These are phyloP conservation scores for Lichtheimia ramosa DNA, from an alignment of 371 early-diverging fungal species.

Conservation along the genomic window DNA sequence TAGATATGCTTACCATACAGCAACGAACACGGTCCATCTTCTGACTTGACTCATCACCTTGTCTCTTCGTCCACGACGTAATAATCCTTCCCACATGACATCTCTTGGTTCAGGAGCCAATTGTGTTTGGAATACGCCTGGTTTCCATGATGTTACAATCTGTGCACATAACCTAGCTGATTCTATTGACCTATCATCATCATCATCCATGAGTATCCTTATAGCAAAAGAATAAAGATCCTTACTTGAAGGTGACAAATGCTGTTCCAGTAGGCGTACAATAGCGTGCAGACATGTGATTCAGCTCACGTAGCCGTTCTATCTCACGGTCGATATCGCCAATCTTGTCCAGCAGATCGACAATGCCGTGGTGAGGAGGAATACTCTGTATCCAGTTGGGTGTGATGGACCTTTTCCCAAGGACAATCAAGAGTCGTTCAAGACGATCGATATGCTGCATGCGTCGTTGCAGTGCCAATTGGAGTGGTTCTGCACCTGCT, in stretches of 20 bases:
- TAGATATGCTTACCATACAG: slow-evolving; percentile 49
- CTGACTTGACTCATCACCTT: slow-evolving; percentile 34
- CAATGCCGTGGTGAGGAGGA: slow-evolving; percentile 1
- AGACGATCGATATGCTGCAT: slow-evolving; percentile 22
- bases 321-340: slow-evolving; percentile 26
- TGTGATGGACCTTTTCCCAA: slow-evolving; percentile 9
- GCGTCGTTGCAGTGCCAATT: slow-evolving; percentile 17
- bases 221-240: slow-evolving; percentile 9
- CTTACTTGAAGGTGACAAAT: slow-evolving; percentile 65
- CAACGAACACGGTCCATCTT: slow-evolving; percentile 53
- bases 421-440: slow-evolving; percentile 27
- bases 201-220: background rate
- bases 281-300: slow-evolving; percentile 29
- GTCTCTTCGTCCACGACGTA: slow-evolving; percentile 51
- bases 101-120: slow-evolving; percentile 94
- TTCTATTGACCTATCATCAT: slow-evolving; percentile 29
- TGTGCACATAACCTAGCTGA: slow-evolving; percentile 62
- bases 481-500: slow-evolving; percentile 17
- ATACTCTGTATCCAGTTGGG: background rate
- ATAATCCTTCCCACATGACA: slow-evolving; percentile 84
- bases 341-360: slow-evolving; percentile 12
- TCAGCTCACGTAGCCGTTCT: slow-evolving; percentile 27
- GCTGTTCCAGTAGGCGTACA: slow-evolving; percentile 59
- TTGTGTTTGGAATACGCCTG: slow-evolving; percentile 68
- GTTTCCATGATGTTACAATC: slow-evolving; percentile 48